phyloP scores from a whole-genome alignment of 371 early-diverging fungal genomes.

The Conidiobolus incongruus region DNA sequence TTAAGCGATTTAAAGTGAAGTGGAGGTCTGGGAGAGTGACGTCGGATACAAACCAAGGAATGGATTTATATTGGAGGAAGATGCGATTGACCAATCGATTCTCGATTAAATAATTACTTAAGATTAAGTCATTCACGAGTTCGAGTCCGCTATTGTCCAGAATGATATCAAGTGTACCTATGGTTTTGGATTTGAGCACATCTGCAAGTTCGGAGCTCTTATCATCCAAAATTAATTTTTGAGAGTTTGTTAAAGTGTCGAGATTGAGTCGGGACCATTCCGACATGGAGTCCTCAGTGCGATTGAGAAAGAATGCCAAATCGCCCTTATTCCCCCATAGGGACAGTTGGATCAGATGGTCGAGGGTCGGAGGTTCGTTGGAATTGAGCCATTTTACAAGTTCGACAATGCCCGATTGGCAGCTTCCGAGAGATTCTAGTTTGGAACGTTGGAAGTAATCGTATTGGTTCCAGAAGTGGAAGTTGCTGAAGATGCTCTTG shows the following conservation, averaged over 20 bases:
- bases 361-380: slow-evolving; percentile 23
- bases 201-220: slow-evolving; percentile 21
- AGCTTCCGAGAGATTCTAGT: neutral
- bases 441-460: neutral
- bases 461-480: neutral
- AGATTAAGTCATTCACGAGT: slow-evolving; percentile 63
- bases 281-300: slow-evolving; percentile 37
- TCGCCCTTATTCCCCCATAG: slow-evolving; percentile 86
- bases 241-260: slow-evolving; percentile 15
- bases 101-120: slow-evolving; percentile 70
- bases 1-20: slow-evolving; percentile 24
- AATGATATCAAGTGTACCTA: slow-evolving; percentile 31
- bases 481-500: neutral
- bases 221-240: slow-evolving; percentile 34
- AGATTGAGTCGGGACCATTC: slow-evolving; percentile 27
- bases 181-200: slow-evolving; percentile 18
- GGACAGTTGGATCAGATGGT: slow-evolving; percentile 43
- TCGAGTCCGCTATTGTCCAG: slow-evolving; percentile 84
- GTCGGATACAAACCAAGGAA: slow-evolving; percentile 90
- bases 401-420: slow-evolving; percentile 22
- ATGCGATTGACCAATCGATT: slow-evolving; percentile 33
- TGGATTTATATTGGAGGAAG: slow-evolving; percentile 63
- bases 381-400: slow-evolving; percentile 20
- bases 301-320: slow-evolving; percentile 49
- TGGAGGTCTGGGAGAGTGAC: slow-evolving; percentile 56